Conservation (phyloP, 1,284 basidiomycete species). For the Pulchroboletus neoregius region DNA sequence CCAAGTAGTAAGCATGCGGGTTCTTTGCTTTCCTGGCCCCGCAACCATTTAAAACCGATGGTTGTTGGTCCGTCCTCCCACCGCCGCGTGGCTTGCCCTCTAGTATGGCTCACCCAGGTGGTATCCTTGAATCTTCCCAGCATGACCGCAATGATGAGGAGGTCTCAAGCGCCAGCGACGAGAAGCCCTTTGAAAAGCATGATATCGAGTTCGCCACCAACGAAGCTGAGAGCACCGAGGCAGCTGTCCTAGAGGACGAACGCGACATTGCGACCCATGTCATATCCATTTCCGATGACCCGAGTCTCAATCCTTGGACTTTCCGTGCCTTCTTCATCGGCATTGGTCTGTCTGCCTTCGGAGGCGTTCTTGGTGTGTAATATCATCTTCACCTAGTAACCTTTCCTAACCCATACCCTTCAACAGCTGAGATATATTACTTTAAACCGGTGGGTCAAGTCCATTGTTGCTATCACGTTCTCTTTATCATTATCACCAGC, state of each 20-base stretch:
- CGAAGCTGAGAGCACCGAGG: slow-evolving; percentile 17
- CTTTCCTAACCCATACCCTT: neutral
- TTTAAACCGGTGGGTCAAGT: slow-evolving; percentile 47
- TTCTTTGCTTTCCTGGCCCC: neutral
- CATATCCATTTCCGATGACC: slow-evolving; percentile 52
- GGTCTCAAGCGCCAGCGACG: slow-evolving; percentile 24
- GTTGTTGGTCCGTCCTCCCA: neutral
- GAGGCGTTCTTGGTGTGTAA: slow-evolving; percentile 44
- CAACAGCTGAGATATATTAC: slow-evolving; percentile 51
- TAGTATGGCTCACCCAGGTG: slow-evolving; percentile 14
- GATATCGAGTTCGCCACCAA: slow-evolving; percentile 35
- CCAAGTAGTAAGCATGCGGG: no score
- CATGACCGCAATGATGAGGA: neutral
- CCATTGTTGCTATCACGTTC: neutral
- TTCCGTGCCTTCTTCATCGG: slow-evolving; percentile 56
- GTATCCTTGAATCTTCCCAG: neutral
- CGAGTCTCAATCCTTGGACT: slow-evolving; percentile 52
- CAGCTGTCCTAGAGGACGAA: slow-evolving; percentile 37
- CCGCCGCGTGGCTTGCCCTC: neutral
- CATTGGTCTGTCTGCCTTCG: slow-evolving; percentile 55
- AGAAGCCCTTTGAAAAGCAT: slow-evolving; percentile 33
- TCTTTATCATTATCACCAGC: slow-evolving; percentile 20
- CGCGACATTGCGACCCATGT: slow-evolving; percentile 50
- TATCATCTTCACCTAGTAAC: neutral
- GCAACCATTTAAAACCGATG: neutral